Conservation (phyloP, 495 filamentous ascomycete species). For the Geopyxis carbonaria region DNA sequence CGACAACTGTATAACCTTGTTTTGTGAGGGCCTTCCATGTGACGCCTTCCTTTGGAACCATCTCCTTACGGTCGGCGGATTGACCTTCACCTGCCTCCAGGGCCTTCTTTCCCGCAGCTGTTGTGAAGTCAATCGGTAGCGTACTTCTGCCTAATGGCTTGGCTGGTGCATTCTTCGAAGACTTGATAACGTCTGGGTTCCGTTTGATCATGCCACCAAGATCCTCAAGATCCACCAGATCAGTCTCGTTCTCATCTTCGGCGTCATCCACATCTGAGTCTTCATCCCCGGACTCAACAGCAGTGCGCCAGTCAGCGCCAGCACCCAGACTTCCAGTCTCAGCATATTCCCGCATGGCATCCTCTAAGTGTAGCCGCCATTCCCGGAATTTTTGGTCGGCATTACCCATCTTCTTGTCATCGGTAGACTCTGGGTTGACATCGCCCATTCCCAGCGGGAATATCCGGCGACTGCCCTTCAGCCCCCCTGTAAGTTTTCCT, state of each 20-base stretch:
- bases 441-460: constrained; percentile 81
- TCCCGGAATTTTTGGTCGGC: constrained; percentile 46
- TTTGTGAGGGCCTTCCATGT: constrained; percentile 80
- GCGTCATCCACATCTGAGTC: constrained; percentile 35
- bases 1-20: constrained; percentile 88
- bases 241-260: constrained; percentile 31
- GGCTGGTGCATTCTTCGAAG: constrained; percentile 28
- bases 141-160: no score
- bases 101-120: constrained; percentile 35
- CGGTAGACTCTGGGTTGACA: constrained; percentile 40
- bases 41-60: constrained; percentile 80
- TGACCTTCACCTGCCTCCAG: constrained; percentile 26
- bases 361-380: constrained; percentile 60
- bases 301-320: constrained; percentile 42
- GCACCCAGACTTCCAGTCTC: constrained; percentile 20
- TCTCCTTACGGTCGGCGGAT: constrained; percentile 49
- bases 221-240: constrained; percentile 67
- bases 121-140: constrained; percentile 77
- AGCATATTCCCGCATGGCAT: constrained; percentile 47
- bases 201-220: constrained; percentile 47
- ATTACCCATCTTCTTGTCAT: constrained; percentile 26
- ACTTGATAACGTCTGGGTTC: constrained; percentile 28
- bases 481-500: constrained; percentile 70
- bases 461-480: constrained; percentile 39
- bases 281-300: constrained; percentile 40